Evolutionary conservation across 305 asterid species (phyloP).

Genomic region (Solanum chacoense): DNA sequence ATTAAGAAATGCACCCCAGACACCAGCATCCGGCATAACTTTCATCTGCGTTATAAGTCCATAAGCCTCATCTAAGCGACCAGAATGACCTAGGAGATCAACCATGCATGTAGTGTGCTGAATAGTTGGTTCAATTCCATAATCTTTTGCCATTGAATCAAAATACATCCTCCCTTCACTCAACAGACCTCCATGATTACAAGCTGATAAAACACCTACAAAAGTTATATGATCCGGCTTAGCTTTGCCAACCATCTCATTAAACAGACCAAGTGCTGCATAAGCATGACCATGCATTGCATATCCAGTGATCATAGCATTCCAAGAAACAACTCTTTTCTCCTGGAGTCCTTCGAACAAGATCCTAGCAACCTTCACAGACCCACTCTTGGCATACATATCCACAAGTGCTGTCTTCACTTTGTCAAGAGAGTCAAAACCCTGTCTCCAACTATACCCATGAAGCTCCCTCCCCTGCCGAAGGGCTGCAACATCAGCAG

Average conservation of each 20-base stretch:
- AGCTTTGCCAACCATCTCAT: conserved; percentile 22
- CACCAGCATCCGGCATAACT: conserved; percentile 41
- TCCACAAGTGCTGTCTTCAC: conserved; percentile 54
- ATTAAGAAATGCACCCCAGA: conserved; percentile 64
- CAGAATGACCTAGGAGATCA: conserved; percentile 54
- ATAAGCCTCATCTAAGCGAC: conserved; percentile 43
- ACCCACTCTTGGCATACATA: conserved; percentile 65
- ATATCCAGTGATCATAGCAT: conserved; percentile 55
- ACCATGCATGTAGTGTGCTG: conserved; percentile 61
- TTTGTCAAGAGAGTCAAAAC: conserved; percentile 36
- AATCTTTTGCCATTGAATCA: conserved; percentile 30
- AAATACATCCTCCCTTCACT: conserved; percentile 34
- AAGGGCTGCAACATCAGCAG: conserved; percentile 34
- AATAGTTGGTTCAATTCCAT: conserved; percentile 35
- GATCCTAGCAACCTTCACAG: conserved; percentile 28
- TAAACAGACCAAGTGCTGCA: conserved; percentile 39
- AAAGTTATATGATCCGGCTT: conserved; percentile 54
- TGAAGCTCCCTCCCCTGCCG: conserved; percentile 50
- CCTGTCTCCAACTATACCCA: conserved; percentile 40
- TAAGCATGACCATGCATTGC: conserved; percentile 60
- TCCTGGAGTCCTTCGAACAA: conserved; percentile 34
- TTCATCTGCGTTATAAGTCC: conserved; percentile 30
- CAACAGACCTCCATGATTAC: conserved; percentile 47
- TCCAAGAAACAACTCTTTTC: conserved; percentile 62
- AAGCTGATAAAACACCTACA: conserved; percentile 57